phyloP scores from a whole-genome alignment of 768 basidiomycete genomes.

The Lentinus tigrinus region DNA sequence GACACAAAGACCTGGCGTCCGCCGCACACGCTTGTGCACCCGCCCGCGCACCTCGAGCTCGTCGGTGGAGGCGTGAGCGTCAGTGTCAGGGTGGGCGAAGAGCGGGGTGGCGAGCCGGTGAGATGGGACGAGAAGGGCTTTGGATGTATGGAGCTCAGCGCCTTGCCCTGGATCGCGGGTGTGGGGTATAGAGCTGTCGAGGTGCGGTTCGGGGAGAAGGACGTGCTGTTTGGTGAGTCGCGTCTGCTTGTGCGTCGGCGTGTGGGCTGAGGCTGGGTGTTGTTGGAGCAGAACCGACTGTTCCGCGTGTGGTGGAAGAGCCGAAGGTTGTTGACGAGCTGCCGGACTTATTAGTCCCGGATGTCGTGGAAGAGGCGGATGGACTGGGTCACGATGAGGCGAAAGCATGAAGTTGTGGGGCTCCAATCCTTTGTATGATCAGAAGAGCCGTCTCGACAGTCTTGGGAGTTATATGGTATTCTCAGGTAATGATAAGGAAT shows the following conservation, averaged over 20 bases:
- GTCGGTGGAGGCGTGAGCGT: neutral
- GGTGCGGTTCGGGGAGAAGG: neutral
- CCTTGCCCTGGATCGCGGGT: constrained; percentile 20
- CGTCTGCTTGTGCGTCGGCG: neutral
- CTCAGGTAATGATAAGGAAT: too few species aligned
- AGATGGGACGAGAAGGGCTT: constrained; percentile 17
- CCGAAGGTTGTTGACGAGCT: neutral
- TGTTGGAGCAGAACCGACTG: neutral
- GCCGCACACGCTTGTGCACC: constrained; percentile 13
- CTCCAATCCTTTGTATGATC: too few species aligned
- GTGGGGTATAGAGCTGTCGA: neutral
- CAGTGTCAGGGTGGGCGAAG: too few species aligned
- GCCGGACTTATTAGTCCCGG: neutral
- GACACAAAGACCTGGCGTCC: neutral
- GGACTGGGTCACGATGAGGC: neutral
- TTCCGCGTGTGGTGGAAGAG: neutral
- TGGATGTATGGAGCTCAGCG: constrained; percentile 20
- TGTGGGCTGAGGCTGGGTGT: neutral
- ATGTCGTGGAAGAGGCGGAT: neutral
- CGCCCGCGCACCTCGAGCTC: neutral
- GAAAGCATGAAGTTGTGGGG: too few species aligned
- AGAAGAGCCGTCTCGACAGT: too few species aligned
- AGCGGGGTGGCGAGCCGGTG: neutral
- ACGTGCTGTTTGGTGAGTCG: neutral
- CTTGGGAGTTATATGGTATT: too few species aligned